These are phyloP conservation scores for Phlyctochytrium bullatum DNA, from an alignment of 192 early-diverging fungal genomes.

Conservation along the genomic window DNA sequence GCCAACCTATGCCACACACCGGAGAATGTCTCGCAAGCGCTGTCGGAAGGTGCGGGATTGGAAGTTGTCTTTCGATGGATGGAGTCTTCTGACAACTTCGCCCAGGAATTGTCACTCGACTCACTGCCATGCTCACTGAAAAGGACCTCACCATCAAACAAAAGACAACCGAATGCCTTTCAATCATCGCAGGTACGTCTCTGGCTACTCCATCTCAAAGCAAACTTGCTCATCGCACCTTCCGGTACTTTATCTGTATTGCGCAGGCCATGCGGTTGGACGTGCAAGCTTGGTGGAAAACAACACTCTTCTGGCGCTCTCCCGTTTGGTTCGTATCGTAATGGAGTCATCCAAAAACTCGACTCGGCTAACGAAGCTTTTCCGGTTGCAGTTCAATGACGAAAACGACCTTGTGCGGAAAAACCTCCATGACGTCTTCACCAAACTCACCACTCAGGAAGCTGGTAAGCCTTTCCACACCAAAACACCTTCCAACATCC, in stretches of 20 bases:
- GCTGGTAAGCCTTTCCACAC: slow-evolving; percentile 25
- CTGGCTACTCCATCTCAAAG: background rate
- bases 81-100: background rate
- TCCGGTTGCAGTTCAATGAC: slow-evolving; percentile 43
- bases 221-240: background rate
- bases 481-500: background rate
- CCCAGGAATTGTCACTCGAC: slow-evolving; percentile 30
- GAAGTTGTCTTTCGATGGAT: background rate
- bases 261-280: slow-evolving; percentile 51
- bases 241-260: slow-evolving; percentile 2
- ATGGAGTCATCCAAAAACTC: no score
- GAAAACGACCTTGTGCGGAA: slow-evolving; percentile 37
- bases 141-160: slow-evolving; percentile 43
- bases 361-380: no score
- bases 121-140: slow-evolving; percentile 22
- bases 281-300: slow-evolving; percentile 31
- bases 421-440: slow-evolving; percentile 39
- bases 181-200: slow-evolving; percentile 32
- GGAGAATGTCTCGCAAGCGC: slow-evolving; percentile 40
- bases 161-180: slow-evolving; percentile 50
- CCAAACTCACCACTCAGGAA: slow-evolving; percentile 31
- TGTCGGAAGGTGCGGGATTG: slow-evolving; percentile 26
- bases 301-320: slow-evolving; percentile 16
- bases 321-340: slow-evolving; percentile 27
- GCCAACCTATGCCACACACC: slow-evolving; percentile 47